Conservation (phyloP, 257 asterid species). For the Lycium ferocissimum region DNA sequence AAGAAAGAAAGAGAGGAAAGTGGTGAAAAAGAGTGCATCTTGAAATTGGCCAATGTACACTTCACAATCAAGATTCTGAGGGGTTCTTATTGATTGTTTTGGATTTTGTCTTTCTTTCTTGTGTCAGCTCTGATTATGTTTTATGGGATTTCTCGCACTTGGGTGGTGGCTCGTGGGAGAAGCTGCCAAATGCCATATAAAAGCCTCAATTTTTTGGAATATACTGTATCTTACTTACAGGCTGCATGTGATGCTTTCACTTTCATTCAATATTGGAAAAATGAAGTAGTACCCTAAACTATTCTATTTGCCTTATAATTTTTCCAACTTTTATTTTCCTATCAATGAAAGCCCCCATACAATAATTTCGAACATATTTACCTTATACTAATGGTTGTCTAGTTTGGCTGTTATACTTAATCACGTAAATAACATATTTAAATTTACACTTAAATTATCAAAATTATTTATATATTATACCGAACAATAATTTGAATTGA, state of each 20-base stretch:
- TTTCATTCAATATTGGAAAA: background rate
- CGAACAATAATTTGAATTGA: too few species aligned
- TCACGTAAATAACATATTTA: too few species aligned
- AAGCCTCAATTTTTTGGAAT: background rate
- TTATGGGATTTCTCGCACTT: background rate
- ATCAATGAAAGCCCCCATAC: too few species aligned
- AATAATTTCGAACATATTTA: too few species aligned
- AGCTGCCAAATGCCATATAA: background rate
- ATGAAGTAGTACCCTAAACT: too few species aligned
- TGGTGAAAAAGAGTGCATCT: constrained; percentile 58
- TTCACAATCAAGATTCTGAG: constrained; percentile 22
- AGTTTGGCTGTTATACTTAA: too few species aligned
- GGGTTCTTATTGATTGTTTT: constrained; percentile 22
- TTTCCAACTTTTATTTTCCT: too few species aligned
- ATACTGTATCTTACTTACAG: constrained; percentile 7
- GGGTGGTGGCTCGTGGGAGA: constrained; percentile 11
- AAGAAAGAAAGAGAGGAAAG: constrained; percentile 39
- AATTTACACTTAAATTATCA: too few species aligned
- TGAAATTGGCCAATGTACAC: constrained; percentile 1
- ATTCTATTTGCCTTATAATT: too few species aligned
- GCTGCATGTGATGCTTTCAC: background rate
- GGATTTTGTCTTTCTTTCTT: constrained; percentile 21
- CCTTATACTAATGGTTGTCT: too few species aligned
- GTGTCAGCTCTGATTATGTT: background rate
- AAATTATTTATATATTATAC: too few species aligned